Conservation (phyloP, 1,284 basidiomycete species). For the Sporisorium graminicola region DNA sequence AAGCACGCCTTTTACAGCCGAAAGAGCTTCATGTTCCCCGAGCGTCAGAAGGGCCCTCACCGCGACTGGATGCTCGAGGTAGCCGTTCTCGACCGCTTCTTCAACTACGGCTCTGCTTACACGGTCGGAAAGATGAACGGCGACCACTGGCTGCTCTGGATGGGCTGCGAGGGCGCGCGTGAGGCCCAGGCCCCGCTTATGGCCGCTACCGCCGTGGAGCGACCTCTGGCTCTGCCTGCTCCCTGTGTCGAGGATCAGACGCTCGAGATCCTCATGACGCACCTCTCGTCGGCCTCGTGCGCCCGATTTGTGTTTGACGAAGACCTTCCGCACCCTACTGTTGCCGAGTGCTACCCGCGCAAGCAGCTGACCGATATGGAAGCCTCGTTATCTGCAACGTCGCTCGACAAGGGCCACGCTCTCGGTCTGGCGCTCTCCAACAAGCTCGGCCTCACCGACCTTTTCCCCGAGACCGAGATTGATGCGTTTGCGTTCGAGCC, state of each 20-base stretch:
- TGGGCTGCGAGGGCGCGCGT: slow-evolving; percentile 59
- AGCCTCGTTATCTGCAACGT: slow-evolving; percentile 9
- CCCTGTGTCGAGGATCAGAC: slow-evolving; percentile 79
- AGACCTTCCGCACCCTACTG: slow-evolving; percentile 36
- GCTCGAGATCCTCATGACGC: slow-evolving; percentile 98
- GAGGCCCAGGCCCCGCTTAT: slow-evolving; percentile 62
- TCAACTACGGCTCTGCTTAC: slow-evolving; percentile 86
- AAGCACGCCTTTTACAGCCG: slow-evolving; percentile 85
- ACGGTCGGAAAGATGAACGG: slow-evolving; percentile 98
- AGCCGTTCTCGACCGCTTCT: slow-evolving; percentile 88
- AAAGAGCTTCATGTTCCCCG: slow-evolving; percentile 99
- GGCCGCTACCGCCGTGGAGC: slow-evolving; percentile 29
- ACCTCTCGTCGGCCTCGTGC: slow-evolving; percentile 82
- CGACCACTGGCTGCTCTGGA: slow-evolving; percentile 97
- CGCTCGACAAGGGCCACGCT: slow-evolving; percentile 71
- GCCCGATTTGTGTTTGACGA: slow-evolving; percentile 80
- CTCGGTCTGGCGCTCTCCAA: slow-evolving; percentile 80
- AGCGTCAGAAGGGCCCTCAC: slow-evolving; percentile 93
- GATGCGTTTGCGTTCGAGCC: slow-evolving; percentile 95
- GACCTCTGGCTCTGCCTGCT: slow-evolving; percentile 50
- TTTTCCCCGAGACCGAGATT: slow-evolving; percentile 86
- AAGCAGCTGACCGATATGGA: slow-evolving; percentile 17
- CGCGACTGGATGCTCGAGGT: slow-evolving; percentile 95
- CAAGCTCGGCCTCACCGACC: slow-evolving; percentile 82
- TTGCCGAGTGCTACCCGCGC: slow-evolving; percentile 49